Evolutionary conservation across 129 eudicot genomes (phyloP).

Genomic region (Centrapalus pauciflorus): DNA sequence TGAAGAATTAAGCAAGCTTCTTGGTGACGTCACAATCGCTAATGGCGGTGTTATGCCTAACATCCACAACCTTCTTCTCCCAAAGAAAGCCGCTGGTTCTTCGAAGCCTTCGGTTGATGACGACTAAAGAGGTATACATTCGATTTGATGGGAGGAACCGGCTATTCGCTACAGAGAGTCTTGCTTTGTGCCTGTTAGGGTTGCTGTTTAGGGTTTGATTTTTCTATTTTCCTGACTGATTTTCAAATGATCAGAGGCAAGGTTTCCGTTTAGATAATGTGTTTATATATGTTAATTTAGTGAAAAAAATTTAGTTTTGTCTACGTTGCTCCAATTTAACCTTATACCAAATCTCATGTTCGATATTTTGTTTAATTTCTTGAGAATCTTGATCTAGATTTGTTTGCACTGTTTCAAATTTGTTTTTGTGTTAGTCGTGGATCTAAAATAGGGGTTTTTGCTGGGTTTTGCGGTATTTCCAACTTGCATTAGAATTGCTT

Average conservation of each 20-base stretch:
- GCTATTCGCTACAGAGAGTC: not conserved
- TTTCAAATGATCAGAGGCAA: too few relatives aligned
- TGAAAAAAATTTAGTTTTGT: not conserved
- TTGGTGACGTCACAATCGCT: slow-evolving; percentile 68
- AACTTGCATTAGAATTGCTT: too few relatives aligned
- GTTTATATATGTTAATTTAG: slow-evolving; percentile 1
- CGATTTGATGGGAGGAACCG: not conserved
- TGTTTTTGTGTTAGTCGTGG: too few relatives aligned
- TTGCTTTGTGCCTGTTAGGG: not conserved
- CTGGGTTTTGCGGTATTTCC: too few relatives aligned
- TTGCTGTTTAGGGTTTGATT: too few relatives aligned
- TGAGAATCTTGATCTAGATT: not conserved
- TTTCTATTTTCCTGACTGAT: too few relatives aligned
- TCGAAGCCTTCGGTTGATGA: slow-evolving; percentile 57
- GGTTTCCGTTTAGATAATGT: not conserved
- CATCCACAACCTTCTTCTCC: slow-evolving; percentile 60
- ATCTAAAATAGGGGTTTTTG: too few relatives aligned
- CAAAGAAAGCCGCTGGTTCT: slow-evolving; percentile 49
- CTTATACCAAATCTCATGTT: not conserved
- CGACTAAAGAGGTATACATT: slow-evolving; percentile 11
- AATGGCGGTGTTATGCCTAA: slow-evolving; percentile 78
- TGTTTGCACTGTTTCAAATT: too few relatives aligned
- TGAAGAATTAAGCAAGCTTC: slow-evolving; percentile 58
- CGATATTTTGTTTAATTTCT: not conserved
- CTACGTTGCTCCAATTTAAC: not conserved